A percentile compares a stretch with the other conserved stretches of the same genome.
These are phyloP conservation scores for Scheffersomyces segobiensis DNA, from an alignment of 1,139 yeast species.

Conservation along the genomic window DNA sequence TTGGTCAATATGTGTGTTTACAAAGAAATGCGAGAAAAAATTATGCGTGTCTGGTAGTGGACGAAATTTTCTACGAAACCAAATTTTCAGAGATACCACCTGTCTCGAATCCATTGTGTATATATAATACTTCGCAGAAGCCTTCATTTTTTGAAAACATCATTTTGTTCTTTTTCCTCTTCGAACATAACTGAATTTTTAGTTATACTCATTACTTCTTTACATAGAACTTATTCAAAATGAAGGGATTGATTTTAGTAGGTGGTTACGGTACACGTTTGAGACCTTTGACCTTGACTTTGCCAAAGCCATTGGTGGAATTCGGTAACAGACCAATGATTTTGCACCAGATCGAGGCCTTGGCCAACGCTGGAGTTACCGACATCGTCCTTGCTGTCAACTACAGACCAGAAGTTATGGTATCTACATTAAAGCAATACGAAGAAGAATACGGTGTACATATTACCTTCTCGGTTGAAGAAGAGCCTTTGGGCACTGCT, in stretches of 20 bases:
- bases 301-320: constrained; percentile 98
- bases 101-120: neutral
- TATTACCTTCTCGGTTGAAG: constrained; percentile 97
- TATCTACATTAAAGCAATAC: constrained; percentile 87
- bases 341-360: constrained; percentile 95
- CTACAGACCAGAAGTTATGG: constrained; percentile 99
- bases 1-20: neutral
- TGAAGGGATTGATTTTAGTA: constrained; percentile 98
- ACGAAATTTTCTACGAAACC: neutral
- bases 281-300: constrained; percentile 96
- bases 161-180: constrained; percentile 4
- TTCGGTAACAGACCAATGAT: constrained; percentile 98
- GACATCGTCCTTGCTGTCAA: constrained; percentile 98
- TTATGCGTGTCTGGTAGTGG: neutral
- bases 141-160: neutral
- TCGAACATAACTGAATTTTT: constrained; percentile 1
- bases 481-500: constrained; percentile 99
- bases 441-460: constrained; percentile 92
- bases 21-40: neutral
- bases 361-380: constrained; percentile 98
- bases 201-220: neutral
- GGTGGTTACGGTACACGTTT: constrained; percentile 99
- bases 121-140: neutral
- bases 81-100: neutral
- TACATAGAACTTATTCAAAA: constrained; percentile 39